A percentile compares a stretch with the other conserved stretches of the same genome.
These are phyloP conservation scores for Chenopodium suecicum DNA, from an alignment of 148 eudicot genomes.

Conservation along the genomic window DNA sequence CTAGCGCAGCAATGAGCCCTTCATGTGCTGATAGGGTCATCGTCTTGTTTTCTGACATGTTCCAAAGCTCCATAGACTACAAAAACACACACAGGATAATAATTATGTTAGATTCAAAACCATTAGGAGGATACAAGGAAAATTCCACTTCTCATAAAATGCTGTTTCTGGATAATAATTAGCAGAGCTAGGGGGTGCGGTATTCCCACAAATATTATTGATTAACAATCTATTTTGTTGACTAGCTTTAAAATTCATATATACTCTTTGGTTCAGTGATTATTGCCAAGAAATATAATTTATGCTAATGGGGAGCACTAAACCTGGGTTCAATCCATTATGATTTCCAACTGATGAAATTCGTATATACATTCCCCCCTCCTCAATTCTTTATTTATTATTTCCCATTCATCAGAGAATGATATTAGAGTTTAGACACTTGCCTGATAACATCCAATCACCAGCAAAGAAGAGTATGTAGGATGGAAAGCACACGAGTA, in stretches of 20 bases:
- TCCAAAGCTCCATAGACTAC: constrained; percentile 92
- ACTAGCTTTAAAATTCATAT: too few species aligned
- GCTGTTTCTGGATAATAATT: too few species aligned
- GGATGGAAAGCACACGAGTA: constrained; percentile 91
- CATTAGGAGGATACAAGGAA: not conserved
- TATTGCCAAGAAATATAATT: too few species aligned
- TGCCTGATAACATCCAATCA: constrained; percentile 92
- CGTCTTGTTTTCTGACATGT: constrained; percentile 71
- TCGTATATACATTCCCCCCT: too few species aligned
- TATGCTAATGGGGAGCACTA: too few species aligned
- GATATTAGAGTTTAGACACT: constrained; percentile 13
- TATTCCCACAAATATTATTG: too few species aligned
- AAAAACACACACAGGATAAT: not conserved
- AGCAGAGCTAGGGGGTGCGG: too few species aligned
- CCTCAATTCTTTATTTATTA: too few species aligned
- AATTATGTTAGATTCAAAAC: not conserved
- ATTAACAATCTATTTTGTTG: too few species aligned
- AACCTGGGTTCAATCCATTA: too few species aligned
- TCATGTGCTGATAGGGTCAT: constrained; percentile 78
- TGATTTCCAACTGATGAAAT: too few species aligned
- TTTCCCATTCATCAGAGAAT: not conserved
- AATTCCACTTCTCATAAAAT: not conserved
- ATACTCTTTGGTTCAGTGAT: too few species aligned
- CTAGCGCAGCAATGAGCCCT: constrained; percentile 64
- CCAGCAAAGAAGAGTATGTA: constrained; percentile 65